phyloP scores from a whole-genome alignment of 176 grass and related monocot species.

The Paspalum notatum region DNA sequence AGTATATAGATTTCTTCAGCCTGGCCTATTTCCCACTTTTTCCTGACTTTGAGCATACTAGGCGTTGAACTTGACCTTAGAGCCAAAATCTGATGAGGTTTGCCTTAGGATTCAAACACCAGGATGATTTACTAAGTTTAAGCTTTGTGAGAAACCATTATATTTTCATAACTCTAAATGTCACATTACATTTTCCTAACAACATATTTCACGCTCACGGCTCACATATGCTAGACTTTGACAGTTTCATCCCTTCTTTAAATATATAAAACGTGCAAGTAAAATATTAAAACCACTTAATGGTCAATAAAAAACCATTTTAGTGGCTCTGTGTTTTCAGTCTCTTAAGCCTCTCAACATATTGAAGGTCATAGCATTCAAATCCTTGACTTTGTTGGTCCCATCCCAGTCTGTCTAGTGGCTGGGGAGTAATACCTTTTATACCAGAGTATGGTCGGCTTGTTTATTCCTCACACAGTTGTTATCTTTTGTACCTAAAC shows the following conservation, averaged over 20 bases:
- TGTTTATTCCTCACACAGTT: not conserved
- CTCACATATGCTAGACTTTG: not conserved
- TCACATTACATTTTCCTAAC: not conserved
- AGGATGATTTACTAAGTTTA: conserved; percentile 4
- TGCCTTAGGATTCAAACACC: not conserved
- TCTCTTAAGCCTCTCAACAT: not conserved
- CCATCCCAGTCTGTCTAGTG: not conserved
- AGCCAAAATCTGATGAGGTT: conserved; percentile 8
- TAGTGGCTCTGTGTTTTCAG: not conserved
- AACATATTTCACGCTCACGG: not conserved
- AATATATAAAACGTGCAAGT: not conserved
- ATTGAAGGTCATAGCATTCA: not conserved
- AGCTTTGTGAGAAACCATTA: not conserved
- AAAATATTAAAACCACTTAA: not conserved
- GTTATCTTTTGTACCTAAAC: too few relatives aligned
- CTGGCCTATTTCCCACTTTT: not conserved
- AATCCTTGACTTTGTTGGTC: not conserved
- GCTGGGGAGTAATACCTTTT: not conserved
- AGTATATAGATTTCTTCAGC: not conserved
- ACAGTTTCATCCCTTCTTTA: not conserved
- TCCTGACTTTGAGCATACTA: not conserved
- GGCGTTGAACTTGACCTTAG: conserved; percentile 4
- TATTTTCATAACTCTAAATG: not conserved
- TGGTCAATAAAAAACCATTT: not conserved
- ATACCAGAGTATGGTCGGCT: not conserved